Percentiles rank a stretch among this genome's conserved stretches.
phyloP scores from a whole-genome alignment of 2,329 filamentous ascomycete species.

The Cordyceps militaris region DNA sequence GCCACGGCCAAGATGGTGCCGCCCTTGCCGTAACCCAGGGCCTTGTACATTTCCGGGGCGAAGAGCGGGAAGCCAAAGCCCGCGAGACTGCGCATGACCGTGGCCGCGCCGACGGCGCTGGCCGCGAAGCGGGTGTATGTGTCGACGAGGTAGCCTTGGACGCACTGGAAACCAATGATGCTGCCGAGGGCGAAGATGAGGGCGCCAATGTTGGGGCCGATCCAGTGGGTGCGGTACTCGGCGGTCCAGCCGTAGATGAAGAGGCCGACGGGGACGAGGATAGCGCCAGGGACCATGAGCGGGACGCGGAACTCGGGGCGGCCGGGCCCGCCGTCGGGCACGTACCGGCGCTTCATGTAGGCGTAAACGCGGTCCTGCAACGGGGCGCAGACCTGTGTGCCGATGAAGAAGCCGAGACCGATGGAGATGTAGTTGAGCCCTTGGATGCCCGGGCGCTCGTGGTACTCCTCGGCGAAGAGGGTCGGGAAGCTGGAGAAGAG shows the following conservation, averaged over 20 bases:
- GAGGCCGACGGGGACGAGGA: conserved; percentile 36
- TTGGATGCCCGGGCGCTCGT: conserved; percentile 48
- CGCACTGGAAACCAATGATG: conserved; percentile 37
- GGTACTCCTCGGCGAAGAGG: conserved; percentile 51
- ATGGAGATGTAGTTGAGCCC: conserved; percentile 26
- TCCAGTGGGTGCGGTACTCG: conserved; percentile 36
- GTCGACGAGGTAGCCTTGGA: conserved; percentile 42
- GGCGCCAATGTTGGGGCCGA: conserved; percentile 38
- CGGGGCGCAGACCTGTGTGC: conserved; percentile 32
- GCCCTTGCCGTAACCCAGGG: conserved; percentile 35
- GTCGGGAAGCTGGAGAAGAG: conserved; percentile 41
- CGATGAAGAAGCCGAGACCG: conserved; percentile 23
- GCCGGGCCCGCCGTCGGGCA: conserved; percentile 26
- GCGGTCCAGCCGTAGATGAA: conserved; percentile 41
- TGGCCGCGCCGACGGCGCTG: conserved; percentile 37
- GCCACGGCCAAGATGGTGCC: conserved; percentile 36
- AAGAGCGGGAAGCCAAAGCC: conserved; percentile 48
- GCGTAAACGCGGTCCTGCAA: conserved; percentile 41
- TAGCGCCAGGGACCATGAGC: conserved; percentile 33
- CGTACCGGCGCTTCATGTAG: conserved; percentile 34
- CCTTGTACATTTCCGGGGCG: conserved; percentile 37
- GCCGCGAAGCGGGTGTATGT: conserved; percentile 40
- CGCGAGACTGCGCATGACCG: conserved; percentile 39
- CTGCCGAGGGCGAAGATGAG: conserved; percentile 30
- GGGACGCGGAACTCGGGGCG: conserved; percentile 37